Conservation (phyloP, 176 grass and related monocot species). For the Oropetium thomaeum region DNA sequence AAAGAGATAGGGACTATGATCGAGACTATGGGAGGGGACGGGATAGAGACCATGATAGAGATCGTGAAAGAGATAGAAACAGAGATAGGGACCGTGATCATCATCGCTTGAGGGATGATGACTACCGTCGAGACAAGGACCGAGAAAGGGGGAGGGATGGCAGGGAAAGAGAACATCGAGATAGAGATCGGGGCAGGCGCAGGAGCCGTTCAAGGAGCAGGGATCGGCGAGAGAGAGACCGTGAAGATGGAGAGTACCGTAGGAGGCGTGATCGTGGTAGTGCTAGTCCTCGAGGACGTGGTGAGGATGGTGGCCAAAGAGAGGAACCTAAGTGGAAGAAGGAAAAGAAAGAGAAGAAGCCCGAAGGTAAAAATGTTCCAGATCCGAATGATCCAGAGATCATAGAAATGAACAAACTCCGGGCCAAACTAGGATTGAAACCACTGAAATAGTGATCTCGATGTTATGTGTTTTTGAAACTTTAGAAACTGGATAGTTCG, state of each 20-base stretch:
- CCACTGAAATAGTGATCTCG: conserved; percentile 48
- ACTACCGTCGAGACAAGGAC: conserved; percentile 56
- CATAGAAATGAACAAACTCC: conserved; percentile 67
- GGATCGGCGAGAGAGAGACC: conserved; percentile 60
- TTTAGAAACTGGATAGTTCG: background rate
- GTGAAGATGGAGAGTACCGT: conserved; percentile 63
- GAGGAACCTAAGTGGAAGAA: conserved; percentile 66
- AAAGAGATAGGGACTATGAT: conserved; percentile 63
- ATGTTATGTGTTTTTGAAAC: conserved; percentile 25
- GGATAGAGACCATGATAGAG: conserved; percentile 52
- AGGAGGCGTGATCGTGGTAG: conserved; percentile 56
- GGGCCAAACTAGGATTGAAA: conserved; percentile 61
- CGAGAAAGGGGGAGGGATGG: conserved; percentile 56
- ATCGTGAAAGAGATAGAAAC: conserved; percentile 54
- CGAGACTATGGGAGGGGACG: conserved; percentile 46
- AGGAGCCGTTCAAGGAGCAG: conserved; percentile 71
- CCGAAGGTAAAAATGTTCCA: conserved; percentile 41
- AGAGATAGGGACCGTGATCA: conserved; percentile 56
- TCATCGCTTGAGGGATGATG: conserved; percentile 49
- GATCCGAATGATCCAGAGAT: conserved; percentile 72
- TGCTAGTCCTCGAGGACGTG: conserved; percentile 46
- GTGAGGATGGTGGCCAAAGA: conserved; percentile 36
- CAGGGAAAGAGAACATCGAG: conserved; percentile 54
- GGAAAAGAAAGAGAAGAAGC: conserved; percentile 80
- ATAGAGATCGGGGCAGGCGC: conserved; percentile 56